Evolutionary conservation across 768 basidiomycete species (phyloP).

Genomic region (Myochromella boudieri): DNA sequence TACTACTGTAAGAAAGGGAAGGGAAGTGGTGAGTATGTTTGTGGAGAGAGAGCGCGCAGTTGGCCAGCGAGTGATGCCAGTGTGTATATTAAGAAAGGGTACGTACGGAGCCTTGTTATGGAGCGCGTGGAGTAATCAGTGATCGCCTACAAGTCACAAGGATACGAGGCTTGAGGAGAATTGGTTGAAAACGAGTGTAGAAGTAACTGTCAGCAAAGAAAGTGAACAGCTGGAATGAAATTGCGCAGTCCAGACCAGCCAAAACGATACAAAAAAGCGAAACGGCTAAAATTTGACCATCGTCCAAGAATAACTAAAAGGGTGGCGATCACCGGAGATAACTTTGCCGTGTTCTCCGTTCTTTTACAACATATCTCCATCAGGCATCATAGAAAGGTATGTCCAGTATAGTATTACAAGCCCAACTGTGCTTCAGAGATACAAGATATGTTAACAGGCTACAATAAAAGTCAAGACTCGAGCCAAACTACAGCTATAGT

Average conservation of each 20-base stretch:
- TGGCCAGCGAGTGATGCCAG: slow-evolving; percentile 1
- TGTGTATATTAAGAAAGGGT: neutral
- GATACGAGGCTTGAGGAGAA: neutral
- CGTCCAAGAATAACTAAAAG: too few species aligned
- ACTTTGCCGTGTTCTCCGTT: too few species aligned
- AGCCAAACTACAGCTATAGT: slow-evolving; percentile 34
- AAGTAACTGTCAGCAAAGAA: neutral
- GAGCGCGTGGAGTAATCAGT: slow-evolving; percentile 7
- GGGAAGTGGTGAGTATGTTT: slow-evolving; percentile 2
- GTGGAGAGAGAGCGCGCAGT: slow-evolving; percentile 3
- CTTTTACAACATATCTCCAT: too few species aligned
- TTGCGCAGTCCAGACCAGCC: slow-evolving; percentile 8
- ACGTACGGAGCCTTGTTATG: slow-evolving; percentile 10
- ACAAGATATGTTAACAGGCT: too few species aligned
- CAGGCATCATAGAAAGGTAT: too few species aligned
- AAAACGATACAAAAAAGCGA: neutral
- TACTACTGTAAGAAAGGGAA: slow-evolving; percentile 9
- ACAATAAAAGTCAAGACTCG: too few species aligned
- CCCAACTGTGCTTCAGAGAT: too few species aligned
- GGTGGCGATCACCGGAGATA: too few species aligned
- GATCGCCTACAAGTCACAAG: neutral
- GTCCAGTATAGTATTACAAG: too few species aligned
- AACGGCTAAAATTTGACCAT: slow-evolving; percentile 1
- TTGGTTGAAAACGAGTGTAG: neutral
- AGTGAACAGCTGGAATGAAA: neutral